Evolutionary conservation across 2,329 filamentous ascomycete species (phyloP), one percentile per base, ranked within the genome.

Genomic region (Ambrosiella cleistominuta): DNA sequence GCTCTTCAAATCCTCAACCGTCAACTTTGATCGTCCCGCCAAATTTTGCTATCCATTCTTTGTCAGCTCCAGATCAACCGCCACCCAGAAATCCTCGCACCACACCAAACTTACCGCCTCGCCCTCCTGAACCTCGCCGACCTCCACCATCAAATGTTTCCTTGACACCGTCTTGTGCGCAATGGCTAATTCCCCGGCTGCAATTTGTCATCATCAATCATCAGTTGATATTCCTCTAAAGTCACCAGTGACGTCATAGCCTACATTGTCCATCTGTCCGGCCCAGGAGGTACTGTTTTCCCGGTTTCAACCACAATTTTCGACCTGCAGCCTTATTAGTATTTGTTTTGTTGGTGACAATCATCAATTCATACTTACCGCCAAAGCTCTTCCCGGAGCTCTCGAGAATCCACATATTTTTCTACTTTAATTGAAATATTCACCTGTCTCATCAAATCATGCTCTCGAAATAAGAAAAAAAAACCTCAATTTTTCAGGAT

Each of bases 81-180:
- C 45, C 45, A 49, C 12, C 15, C 15, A 3, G 12, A 2, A 27
- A 27, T 35, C 47, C 9, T 9, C 42, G 12, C 11, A 38, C 1
- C 13, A 5, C 11, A 7, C 11, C 11, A 6, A 36, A 66, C 77
- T 61, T 74, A 86, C 82, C 57, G 82, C 86, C 66, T 87, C 81
- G 53, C 81, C 83, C 12, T 81, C 71, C 45, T 74, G 71, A 42
- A 91, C 83, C 0, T 71, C 64, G 52, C 77, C 80, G 6, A 97
- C 81, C 47, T 81, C 77, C 55, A 98, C 82, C 38, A 83, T 83
- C 63, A 96, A 72, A 70, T 98, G 93, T 66, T 93, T 88, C 59
- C 91, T 79, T 38, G 93, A 98, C 54, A 98, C 86, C 1, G 84
- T 85, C 65, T 86, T 87, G 65, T 93, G 79, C 5, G 83, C 79